These are phyloP conservation scores for Mycena sanguinolenta DNA, from an alignment of 768 basidiomycete species.

Conservation along the genomic window DNA sequence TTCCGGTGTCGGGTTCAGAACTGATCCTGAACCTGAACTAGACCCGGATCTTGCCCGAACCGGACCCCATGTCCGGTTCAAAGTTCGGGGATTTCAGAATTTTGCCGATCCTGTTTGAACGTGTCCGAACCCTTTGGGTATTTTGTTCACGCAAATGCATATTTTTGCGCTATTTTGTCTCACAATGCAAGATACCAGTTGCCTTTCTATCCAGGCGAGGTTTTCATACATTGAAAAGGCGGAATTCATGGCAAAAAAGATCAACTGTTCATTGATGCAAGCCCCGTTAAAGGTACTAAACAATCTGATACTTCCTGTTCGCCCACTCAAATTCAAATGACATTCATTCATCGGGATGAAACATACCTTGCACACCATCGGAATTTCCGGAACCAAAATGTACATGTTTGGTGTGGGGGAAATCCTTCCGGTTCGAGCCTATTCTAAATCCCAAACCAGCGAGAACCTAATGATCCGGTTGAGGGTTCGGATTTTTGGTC, in stretches of 20 bases:
- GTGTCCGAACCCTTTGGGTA: not conserved
- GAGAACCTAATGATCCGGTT: slow-evolving; percentile 1
- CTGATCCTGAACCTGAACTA: no score
- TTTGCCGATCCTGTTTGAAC: no score
- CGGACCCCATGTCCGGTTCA: no score
- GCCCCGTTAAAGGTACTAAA: not conserved
- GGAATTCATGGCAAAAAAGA: not conserved
- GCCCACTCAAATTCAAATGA: not conserved
- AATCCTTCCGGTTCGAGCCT: not conserved
- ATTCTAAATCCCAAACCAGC: not conserved
- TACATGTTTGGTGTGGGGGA: not conserved
- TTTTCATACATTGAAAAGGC: slow-evolving; percentile 1
- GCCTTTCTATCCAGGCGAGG: not conserved
- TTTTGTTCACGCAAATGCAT: not conserved
- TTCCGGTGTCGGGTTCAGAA: no score
- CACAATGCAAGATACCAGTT: not conserved
- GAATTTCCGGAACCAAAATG: not conserved
- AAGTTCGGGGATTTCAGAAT: no score
- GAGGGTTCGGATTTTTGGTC: not conserved
- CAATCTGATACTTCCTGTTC: not conserved
- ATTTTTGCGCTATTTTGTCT: not conserved
- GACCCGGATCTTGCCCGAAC: no score
- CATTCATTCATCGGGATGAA: not conserved
- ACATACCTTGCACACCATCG: not conserved
- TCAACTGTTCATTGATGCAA: not conserved